phyloP scores from a whole-genome alignment of 163 green algal species.

The Scenedesmus sp. region DNA sequence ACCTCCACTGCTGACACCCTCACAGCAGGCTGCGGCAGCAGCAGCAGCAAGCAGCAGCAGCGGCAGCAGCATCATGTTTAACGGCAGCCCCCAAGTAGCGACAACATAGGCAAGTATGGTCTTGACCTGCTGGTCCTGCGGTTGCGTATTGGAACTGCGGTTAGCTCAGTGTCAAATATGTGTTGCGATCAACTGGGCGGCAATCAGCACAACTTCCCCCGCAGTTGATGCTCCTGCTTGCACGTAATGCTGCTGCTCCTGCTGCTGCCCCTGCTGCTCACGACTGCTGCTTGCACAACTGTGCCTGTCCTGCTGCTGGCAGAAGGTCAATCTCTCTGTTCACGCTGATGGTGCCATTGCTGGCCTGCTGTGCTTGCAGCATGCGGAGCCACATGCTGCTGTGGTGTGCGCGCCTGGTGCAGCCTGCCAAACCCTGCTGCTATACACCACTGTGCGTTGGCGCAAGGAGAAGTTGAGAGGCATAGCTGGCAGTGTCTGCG shows the following conservation, averaged over 20 bases:
- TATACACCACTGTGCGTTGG: background rate
- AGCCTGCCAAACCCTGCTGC: background rate
- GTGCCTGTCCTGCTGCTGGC: background rate
- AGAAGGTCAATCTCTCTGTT: too few relatives aligned
- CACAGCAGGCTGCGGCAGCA: constrained; percentile 38
- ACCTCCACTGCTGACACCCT: constrained; percentile 56
- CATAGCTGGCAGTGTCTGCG: too few relatives aligned
- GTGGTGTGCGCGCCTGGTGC: background rate
- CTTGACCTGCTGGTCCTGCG: too few relatives aligned
- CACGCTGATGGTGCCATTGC: background rate
- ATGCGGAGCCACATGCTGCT: background rate
- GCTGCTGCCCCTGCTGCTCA: background rate
- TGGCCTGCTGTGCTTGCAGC: background rate
- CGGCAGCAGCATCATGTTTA: background rate
- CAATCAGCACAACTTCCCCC: too few relatives aligned
- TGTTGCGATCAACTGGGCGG: too few relatives aligned
- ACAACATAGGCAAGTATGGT: too few relatives aligned
- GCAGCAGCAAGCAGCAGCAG: constrained; percentile 18
- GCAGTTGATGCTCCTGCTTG: too few relatives aligned
- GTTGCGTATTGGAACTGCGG: too few relatives aligned
- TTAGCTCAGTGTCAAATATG: too few relatives aligned
- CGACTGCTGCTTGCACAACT: background rate
- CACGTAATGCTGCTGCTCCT: constrained; percentile 1
- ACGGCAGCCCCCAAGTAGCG: too few relatives aligned
- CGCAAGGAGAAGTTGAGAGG: too few relatives aligned